These are phyloP conservation scores for Chalciporus chontae DNA, from an alignment of 768 basidiomycete genomes.

Conservation along the genomic window DNA sequence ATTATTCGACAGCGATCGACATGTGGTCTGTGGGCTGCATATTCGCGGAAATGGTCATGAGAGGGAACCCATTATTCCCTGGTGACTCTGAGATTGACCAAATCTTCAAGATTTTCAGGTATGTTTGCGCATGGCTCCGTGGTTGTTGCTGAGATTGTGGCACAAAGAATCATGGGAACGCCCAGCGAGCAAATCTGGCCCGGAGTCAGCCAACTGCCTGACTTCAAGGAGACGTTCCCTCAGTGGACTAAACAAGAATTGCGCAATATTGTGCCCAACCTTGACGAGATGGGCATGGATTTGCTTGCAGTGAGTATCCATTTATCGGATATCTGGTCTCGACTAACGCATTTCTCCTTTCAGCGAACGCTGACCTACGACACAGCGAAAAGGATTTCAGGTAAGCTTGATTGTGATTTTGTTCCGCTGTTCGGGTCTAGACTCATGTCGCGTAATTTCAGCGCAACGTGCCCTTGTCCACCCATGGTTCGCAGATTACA, in stretches of 20 bases:
- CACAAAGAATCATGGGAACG: constrained; percentile 82
- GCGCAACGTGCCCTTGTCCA: constrained; percentile 57
- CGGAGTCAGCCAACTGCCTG: constrained; percentile 80
- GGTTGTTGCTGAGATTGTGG: constrained; percentile 1
- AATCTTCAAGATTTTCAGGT: constrained; percentile 99
- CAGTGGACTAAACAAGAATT: constrained; percentile 87
- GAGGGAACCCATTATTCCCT: constrained; percentile 87
- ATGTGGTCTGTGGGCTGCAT: constrained; percentile 99
- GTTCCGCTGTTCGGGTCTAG: not conserved
- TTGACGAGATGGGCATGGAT: constrained; percentile 80
- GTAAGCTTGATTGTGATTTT: constrained; percentile 38
- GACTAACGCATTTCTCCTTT: not conserved
- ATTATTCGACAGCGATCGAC: constrained; percentile 97
- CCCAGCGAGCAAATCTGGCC: constrained; percentile 92
- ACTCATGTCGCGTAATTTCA: constrained; percentile 17
- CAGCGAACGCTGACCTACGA: constrained; percentile 80
- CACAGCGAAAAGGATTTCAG: constrained; percentile 88
- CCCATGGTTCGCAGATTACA: constrained; percentile 52
- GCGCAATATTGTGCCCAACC: constrained; percentile 53
- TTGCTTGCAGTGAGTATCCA: constrained; percentile 56
- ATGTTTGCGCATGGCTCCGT: not conserved
- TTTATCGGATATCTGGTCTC: not conserved
- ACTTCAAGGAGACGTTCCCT: constrained; percentile 96
- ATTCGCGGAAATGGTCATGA: constrained; percentile 98
- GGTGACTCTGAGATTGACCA: constrained; percentile 99